These are phyloP conservation scores for Tephrocybe sp. DNA, from an alignment of 768 basidiomycete genomes.

Conservation along the genomic window DNA sequence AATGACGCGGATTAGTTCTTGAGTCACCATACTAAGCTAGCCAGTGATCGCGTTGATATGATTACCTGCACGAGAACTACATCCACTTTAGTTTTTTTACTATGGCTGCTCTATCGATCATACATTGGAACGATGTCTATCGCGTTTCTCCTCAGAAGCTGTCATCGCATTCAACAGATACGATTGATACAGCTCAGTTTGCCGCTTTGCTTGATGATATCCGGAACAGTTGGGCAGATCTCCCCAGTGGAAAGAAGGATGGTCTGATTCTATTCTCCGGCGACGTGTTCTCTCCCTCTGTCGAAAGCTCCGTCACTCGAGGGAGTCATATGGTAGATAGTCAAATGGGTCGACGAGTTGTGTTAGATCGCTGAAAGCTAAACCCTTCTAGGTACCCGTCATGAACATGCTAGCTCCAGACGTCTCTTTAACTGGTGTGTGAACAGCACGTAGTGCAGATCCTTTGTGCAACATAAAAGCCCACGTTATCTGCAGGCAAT, in stretches of 20 bases:
- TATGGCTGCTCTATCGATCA: slow-evolving; percentile 34
- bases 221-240: slow-evolving; percentile 51
- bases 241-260: slow-evolving; percentile 50
- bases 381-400: slow-evolving; percentile 68
- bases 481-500: slow-evolving; percentile 52
- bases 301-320: slow-evolving; percentile 84
- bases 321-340: slow-evolving; percentile 81
- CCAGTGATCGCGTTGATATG: neutral
- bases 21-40: too few relatives aligned
- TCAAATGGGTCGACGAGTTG: neutral
- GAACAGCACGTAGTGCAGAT: neutral
- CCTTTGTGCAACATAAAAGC: neutral
- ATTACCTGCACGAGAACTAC: too few relatives aligned
- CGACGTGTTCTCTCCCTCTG: slow-evolving; percentile 83
- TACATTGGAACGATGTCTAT: slow-evolving; percentile 85
- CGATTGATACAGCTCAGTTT: slow-evolving; percentile 88
- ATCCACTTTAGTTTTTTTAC: too few relatives aligned
- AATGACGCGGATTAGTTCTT: too few relatives aligned
- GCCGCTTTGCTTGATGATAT: slow-evolving; percentile 65
- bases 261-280: slow-evolving; percentile 87
- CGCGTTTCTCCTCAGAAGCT: slow-evolving; percentile 76
- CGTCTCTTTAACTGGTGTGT: slow-evolving; percentile 73
- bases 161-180: slow-evolving; percentile 44
- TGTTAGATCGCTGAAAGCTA: neutral
- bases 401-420: slow-evolving; percentile 82